Evolutionary conservation across 164 flowering plant species (phyloP).

Genomic region (Magnolia sinica): DNA sequence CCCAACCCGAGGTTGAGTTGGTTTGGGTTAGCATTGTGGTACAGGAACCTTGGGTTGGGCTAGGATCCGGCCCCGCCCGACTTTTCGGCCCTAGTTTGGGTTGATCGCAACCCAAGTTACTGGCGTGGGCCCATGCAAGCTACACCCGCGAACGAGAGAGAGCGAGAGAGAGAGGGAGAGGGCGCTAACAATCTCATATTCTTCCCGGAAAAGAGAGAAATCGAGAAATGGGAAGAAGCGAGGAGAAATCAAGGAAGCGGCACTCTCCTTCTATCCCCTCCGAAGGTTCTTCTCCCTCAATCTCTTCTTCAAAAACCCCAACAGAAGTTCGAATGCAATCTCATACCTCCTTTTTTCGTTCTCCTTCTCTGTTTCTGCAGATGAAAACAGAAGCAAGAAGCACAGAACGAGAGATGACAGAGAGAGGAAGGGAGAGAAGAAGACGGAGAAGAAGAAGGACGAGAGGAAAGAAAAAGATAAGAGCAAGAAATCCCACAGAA

Average conservation of each 20-base stretch:
- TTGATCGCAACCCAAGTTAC: too few species aligned
- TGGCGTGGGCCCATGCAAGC: too few species aligned
- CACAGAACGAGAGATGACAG: constrained; percentile 9
- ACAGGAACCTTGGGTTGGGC: too few species aligned
- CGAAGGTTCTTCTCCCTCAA: constrained; percentile 4
- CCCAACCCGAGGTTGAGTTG: too few species aligned
- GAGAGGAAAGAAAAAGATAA: neutral
- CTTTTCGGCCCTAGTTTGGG: too few species aligned
- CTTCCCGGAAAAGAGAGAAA: neutral
- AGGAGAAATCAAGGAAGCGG: constrained; percentile 10
- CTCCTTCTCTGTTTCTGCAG: neutral
- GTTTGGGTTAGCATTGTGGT: too few species aligned
- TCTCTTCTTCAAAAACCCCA: constrained; percentile 6
- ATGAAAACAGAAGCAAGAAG: constrained; percentile 8
- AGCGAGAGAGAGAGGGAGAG: too few species aligned
- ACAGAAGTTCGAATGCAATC: neutral
- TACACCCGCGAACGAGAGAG: too few species aligned
- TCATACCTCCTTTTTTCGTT: neutral
- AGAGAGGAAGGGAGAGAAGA: constrained; percentile 2
- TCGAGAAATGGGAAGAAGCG: constrained; percentile 8
- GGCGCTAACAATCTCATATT: too few species aligned
- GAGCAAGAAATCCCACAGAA: constrained; percentile 10
- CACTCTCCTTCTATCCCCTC: constrained; percentile 4
- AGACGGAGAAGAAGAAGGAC: neutral
- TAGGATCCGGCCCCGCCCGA: too few species aligned